Conservation (phyloP, 176 grass and related monocot genomes). For the Phragmites australis region DNA sequence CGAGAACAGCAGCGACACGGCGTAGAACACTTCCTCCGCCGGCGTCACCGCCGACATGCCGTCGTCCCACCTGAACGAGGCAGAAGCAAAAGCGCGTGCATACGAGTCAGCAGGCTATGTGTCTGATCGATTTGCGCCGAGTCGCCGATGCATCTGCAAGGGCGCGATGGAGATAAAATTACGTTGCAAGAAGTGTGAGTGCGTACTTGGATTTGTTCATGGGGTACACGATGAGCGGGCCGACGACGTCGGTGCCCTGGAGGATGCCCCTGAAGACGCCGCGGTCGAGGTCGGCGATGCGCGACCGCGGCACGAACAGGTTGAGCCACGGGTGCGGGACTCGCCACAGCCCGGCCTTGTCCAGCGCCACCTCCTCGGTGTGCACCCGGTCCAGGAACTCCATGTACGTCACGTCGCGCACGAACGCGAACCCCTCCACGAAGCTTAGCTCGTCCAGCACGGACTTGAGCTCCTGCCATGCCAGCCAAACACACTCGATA, state of each 20-base stretch:
- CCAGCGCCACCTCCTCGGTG: slow-evolving; percentile 43
- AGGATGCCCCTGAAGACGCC: slow-evolving; percentile 71
- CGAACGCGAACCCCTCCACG: slow-evolving; percentile 54
- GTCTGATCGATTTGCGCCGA: not conserved
- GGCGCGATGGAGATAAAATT: no score
- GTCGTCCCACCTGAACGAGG: slow-evolving; percentile 61
- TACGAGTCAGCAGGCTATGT: not conserved
- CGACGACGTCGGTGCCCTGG: slow-evolving; percentile 46
- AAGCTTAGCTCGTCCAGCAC: slow-evolving; percentile 42
- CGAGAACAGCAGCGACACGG: slow-evolving; percentile 56
- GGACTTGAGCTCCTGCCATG: slow-evolving; percentile 8
- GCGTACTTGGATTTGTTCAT: slow-evolving; percentile 68
- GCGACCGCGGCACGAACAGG: slow-evolving; percentile 59
- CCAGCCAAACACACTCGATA: no score
- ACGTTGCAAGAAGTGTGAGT: not conserved
- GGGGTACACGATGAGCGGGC: slow-evolving; percentile 64
- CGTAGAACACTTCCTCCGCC: slow-evolving; percentile 78
- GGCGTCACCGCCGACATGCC: slow-evolving; percentile 72
- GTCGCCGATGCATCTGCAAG: not conserved
- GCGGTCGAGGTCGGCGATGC: slow-evolving; percentile 65
- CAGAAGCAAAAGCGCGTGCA: not conserved
- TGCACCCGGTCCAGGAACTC: slow-evolving; percentile 71
- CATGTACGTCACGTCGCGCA: slow-evolving; percentile 48
- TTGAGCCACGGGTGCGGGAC: slow-evolving; percentile 85
- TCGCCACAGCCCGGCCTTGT: slow-evolving; percentile 51